Conservation (phyloP, 2,329 filamentous ascomycete species). For the Exophiala spinifera region DNA sequence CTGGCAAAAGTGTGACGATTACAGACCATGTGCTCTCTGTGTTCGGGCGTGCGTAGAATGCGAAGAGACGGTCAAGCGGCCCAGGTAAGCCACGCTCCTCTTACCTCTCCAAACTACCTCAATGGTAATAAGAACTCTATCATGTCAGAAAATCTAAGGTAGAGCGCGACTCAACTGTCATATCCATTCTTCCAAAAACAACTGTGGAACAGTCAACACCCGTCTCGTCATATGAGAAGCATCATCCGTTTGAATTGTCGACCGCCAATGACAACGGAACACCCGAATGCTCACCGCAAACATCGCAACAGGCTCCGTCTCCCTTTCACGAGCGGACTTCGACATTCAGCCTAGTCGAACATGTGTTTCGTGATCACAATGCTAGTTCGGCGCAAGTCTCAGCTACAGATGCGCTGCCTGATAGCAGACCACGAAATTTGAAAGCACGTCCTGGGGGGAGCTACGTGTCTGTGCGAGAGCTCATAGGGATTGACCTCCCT, state of each 20-base stretch:
- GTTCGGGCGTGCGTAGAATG: not conserved
- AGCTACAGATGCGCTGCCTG: not conserved
- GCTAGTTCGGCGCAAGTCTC: not conserved
- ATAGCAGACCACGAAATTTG: not conserved
- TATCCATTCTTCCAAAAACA: not conserved
- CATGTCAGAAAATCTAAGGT: not conserved
- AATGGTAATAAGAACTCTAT: not conserved
- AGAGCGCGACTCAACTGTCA: not conserved
- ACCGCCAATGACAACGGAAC: not conserved
- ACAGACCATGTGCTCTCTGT: not conserved
- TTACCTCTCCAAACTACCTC: not conserved
- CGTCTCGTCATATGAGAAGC: not conserved
- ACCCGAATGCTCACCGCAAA: not conserved
- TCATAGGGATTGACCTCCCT: not conserved
- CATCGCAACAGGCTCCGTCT: not conserved
- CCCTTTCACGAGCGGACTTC: not conserved
- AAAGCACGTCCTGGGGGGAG: no score
- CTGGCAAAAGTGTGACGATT: not conserved
- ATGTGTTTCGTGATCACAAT: slow-evolving; percentile 1
- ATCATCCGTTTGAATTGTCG: not conserved
- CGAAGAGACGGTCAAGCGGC: not conserved
- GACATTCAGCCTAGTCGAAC: not conserved
- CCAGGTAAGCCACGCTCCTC: not conserved
- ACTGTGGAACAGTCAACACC: no score
- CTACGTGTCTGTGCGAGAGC: not conserved